Percentiles rank a stretch among this genome's conserved stretches.
Conservation (phyloP, 352 stramenopile genomes). For the Phytophthora nicotianae region DNA sequence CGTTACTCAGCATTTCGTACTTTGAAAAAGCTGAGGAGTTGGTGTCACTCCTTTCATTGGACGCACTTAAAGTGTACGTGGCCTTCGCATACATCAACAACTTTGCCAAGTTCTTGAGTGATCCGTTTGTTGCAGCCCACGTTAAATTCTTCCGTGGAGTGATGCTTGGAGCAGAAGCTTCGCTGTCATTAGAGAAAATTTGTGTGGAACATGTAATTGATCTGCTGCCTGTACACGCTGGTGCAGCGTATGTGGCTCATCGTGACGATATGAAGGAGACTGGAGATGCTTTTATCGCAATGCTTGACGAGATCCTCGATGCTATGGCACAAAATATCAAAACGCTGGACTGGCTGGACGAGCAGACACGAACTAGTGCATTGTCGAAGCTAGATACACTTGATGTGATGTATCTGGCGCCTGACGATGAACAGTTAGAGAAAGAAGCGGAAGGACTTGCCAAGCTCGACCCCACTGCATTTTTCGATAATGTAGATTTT, state of each 20-base stretch:
- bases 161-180: slow-evolving; percentile 68
- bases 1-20: slow-evolving; percentile 56
- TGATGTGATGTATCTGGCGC: slow-evolving; percentile 28
- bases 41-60: slow-evolving; percentile 33
- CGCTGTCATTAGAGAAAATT: slow-evolving; percentile 48
- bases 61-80: slow-evolving; percentile 55
- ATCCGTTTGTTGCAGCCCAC: slow-evolving; percentile 76
- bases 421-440: slow-evolving; percentile 41
- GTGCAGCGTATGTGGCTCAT: slow-evolving; percentile 82
- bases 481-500: slow-evolving; percentile 58
- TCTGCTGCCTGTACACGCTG: slow-evolving; percentile 50
- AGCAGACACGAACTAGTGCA: slow-evolving; percentile 70
- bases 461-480: slow-evolving; percentile 34
- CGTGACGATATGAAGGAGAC: slow-evolving; percentile 70
- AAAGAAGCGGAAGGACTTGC: slow-evolving; percentile 45
- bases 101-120: slow-evolving; percentile 41
- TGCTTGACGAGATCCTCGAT: slow-evolving; percentile 84
- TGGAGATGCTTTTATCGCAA: slow-evolving; percentile 67
- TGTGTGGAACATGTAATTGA: slow-evolving; percentile 45
- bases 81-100: slow-evolving; percentile 49
- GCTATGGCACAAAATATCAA: slow-evolving; percentile 80
- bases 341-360: slow-evolving; percentile 90
- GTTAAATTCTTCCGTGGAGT: slow-evolving; percentile 88
- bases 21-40: slow-evolving; percentile 54
- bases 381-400: slow-evolving; percentile 78